Evolutionary conservation across 2,329 filamentous ascomycete species (phyloP), one percentile per base, ranked within the genome.

Genomic region (Cadophora gregata): DNA sequence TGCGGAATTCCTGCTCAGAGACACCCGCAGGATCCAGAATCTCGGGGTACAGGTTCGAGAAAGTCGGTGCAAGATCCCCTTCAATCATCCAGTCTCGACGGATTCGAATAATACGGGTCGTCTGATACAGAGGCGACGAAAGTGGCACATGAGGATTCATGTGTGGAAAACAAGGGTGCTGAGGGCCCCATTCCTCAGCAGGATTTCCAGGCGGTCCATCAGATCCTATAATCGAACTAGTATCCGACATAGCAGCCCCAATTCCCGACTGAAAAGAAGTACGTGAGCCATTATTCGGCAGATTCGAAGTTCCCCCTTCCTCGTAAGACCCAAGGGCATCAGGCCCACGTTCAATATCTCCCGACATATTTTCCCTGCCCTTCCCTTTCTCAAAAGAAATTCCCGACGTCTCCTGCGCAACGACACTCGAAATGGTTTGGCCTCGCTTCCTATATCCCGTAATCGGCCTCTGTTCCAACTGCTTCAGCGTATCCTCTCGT

Each of bases 31-130:
- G 93, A 71, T 97, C 94, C 8, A 99, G 83, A 66, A 99, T 97
- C 77, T 99, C 96, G 0, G 96, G 96, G 75, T 99, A 99, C 2
- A 97, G 83, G 74, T 98, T 97, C 19, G 93, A 96, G 77, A 96
- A 98, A 0, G 94, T 93, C 0, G 96, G 96, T 1, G 94, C 95
- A 31, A 97, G 82, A 78, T 99, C 96, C 42, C 95, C 96, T 68
- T 90, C 87, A 33, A 94, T 79, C 80, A 98, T 90, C 92, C 94
- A 99, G 79, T 99, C 96, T 50, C 96, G 87, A 66, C 90, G 89
- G 69, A 99, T 90, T 19, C 96, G 90, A 74, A 99, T 97, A 70
- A 99, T 92, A 65, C 95, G 90, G 1, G 96, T 99, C 7, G 84
- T 88, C 55, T 84, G 79, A 75, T 93, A 93, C 71, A 96, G 88